These are phyloP conservation scores for Metarhizium rileyi DNA, from an alignment of 2,329 filamentous ascomycete genomes.

Conservation along the genomic window DNA sequence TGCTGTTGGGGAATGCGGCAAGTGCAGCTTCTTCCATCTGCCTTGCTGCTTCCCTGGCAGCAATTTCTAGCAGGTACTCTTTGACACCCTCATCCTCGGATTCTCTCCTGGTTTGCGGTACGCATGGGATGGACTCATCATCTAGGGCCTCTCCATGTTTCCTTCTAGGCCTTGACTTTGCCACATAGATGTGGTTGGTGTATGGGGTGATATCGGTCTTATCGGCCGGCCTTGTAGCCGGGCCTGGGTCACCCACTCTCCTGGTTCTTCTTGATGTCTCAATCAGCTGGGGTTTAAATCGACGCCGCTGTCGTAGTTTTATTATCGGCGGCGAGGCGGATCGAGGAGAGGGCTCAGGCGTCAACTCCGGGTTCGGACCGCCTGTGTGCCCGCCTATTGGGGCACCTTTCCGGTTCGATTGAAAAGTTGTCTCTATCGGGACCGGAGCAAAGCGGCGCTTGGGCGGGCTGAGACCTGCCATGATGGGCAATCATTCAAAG, in stretches of 20 bases:
- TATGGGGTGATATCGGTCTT: conserved; percentile 64
- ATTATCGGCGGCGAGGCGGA: conserved; percentile 33
- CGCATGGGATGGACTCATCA: conserved; percentile 20
- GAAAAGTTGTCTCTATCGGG: conserved; percentile 63
- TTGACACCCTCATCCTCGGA: conserved; percentile 66
- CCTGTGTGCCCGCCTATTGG: conserved; percentile 8
- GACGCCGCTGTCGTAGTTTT: conserved; percentile 32
- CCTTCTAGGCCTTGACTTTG: conserved; percentile 29
- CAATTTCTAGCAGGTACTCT: conserved; percentile 68
- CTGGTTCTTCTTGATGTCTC: conserved; percentile 68
- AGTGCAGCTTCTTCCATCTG: conserved; percentile 70
- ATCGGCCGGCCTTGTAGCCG: conserved; percentile 53
- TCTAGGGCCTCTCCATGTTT: conserved; percentile 20
- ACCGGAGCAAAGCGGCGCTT: conserved; percentile 56
- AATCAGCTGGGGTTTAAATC: conserved; percentile 70
- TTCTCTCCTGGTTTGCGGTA: conserved; percentile 46
- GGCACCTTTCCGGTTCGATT: conserved; percentile 37
- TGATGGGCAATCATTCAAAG: conserved; percentile 11
- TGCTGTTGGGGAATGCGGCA: conserved; percentile 66
- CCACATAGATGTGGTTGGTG: conserved; percentile 48
- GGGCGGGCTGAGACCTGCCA: conserved; percentile 31
- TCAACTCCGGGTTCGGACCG: conserved; percentile 48
- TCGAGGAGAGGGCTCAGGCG: conserved; percentile 42
- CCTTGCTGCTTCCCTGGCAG: conserved; percentile 69
- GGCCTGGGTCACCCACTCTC: conserved; percentile 53